phyloP scores from a whole-genome alignment of 805 yeast genomes.

The Cyberlindnera mycetangii region DNA sequence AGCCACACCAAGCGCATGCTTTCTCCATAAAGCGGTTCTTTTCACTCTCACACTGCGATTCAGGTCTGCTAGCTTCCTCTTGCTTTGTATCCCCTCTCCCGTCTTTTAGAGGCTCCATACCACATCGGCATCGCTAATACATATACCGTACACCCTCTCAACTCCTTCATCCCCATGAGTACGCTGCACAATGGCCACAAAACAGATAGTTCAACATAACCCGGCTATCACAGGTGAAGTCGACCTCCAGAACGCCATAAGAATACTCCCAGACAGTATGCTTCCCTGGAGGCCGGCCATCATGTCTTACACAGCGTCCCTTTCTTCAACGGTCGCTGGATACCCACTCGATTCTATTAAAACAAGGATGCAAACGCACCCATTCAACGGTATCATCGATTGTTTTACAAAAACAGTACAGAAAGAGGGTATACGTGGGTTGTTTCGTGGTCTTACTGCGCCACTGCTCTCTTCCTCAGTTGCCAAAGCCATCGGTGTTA shows the following conservation, averaged over 20 bases:
- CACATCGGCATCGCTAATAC: background rate
- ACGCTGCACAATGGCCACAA: slow-evolving; percentile 4
- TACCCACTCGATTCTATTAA: slow-evolving; percentile 86
- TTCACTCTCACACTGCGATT: background rate
- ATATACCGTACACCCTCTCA: background rate
- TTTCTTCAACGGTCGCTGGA: slow-evolving; percentile 66
- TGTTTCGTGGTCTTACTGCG: slow-evolving; percentile 75
- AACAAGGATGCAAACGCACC: slow-evolving; percentile 81
- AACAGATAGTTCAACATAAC: slow-evolving; percentile 4
- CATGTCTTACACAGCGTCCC: slow-evolving; percentile 62
- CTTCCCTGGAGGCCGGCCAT: slow-evolving; percentile 55
- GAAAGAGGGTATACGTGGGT: slow-evolving; percentile 64
- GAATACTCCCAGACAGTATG: slow-evolving; percentile 44
- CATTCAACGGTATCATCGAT: slow-evolving; percentile 51
- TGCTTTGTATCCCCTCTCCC: no score
- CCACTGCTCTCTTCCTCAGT: slow-evolving; percentile 66
- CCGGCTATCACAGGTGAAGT: slow-evolving; percentile 63
- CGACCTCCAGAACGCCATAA: slow-evolving; percentile 42
- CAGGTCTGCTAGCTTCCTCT: background rate
- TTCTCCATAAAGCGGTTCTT: background rate
- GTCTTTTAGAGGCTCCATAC: no score
- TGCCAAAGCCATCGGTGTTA: slow-evolving; percentile 63
- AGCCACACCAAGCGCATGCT: background rate
- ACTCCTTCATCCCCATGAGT: background rate
- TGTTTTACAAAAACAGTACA: slow-evolving; percentile 55